Conservation (phyloP, 179 eudicot species). For the Amaranthus tricolor region DNA sequence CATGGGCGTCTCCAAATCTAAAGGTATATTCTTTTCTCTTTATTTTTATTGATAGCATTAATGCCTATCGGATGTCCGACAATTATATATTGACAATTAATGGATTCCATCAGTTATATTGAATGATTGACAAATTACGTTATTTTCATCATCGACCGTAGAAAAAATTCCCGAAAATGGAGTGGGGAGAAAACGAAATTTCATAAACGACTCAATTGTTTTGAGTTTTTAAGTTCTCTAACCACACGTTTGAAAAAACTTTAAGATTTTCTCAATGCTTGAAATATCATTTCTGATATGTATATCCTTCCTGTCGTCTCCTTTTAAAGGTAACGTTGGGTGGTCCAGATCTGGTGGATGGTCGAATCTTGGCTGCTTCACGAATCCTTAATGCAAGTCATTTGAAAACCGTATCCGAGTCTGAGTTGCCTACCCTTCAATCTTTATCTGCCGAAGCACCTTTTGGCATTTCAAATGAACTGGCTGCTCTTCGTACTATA, state of each 20-base stretch:
- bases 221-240: too few relatives aligned
- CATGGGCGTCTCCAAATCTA: slow-evolving; percentile 45
- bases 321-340: slow-evolving; percentile 67
- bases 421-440: slow-evolving; percentile 51
- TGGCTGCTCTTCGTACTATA: slow-evolving; percentile 54
- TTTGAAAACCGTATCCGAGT: slow-evolving; percentile 40
- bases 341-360: slow-evolving; percentile 72
- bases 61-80: not conserved
- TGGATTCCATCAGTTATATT: too few relatives aligned
- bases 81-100: too few relatives aligned
- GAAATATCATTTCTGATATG: not conserved
- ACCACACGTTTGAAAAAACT: not conserved
- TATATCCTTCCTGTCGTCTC: slow-evolving; percentile 1
- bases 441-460: slow-evolving; percentile 69
- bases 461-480: slow-evolving; percentile 63
- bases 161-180: too few relatives aligned
- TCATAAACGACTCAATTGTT: too few relatives aligned
- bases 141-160: too few relatives aligned
- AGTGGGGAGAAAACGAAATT: too few relatives aligned
- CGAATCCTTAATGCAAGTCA: slow-evolving; percentile 61
- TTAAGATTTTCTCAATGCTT: not conserved
- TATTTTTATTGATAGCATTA: slow-evolving; percentile 1
- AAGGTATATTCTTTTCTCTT: slow-evolving; percentile 50
- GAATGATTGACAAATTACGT: too few relatives aligned
- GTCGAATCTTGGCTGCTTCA: slow-evolving; percentile 76